Evolutionary conservation across 2,329 filamentous ascomycete genomes (phyloP), one percentile per base, ranked within the genome.

Genomic region (Colletotrichum sojae): DNA sequence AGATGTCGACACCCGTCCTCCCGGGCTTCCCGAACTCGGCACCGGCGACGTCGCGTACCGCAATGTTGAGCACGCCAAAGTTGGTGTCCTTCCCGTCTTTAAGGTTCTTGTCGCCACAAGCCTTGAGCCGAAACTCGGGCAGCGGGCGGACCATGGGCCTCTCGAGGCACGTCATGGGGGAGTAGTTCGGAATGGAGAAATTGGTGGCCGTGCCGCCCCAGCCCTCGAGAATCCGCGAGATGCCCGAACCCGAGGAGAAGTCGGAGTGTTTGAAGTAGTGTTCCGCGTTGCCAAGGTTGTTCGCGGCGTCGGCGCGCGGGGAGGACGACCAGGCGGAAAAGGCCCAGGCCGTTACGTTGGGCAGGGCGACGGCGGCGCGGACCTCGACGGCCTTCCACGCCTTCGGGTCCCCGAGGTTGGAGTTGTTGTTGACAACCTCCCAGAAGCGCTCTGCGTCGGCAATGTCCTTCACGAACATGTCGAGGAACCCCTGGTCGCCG

Each of bases 171-270:
- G 75, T 71, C 2, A 75, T 73, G 2, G 73, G 68, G 31, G 76
- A 72, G 55, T 75, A 74, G 71, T 76, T 75, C 8, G 78, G 78
- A n/a, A 82, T 75, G 25, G 76, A 76, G 45, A 81, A 76, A 67
- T 80, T 78, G 71, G 76, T 81, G 9, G 71, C 76, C 51, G 82
- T 76, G 59, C 78, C 77, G 51, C 74, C 73, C 74, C 75, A 76
- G 25, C 75, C 74, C 53, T 76, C 75, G 12, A 76, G 72, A 53
- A 78, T 76, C 40, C 71, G 69, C 22, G 75, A 75, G 1, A 67
- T 52, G 2, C 18, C 51, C 4, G 72, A 65, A 13, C 31, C 46
- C 2, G 73, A 71, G 3, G 59, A 57, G 3, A 57, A 40, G 5
- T 63, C 64, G 2, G 75, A 76, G 6, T 74, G 51, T 56, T 77